Evolutionary conservation across 75 land plant species (phyloP), one percentile per base, ranked within the genome.

Genomic region (Selaginella moellendorffii): DNA sequence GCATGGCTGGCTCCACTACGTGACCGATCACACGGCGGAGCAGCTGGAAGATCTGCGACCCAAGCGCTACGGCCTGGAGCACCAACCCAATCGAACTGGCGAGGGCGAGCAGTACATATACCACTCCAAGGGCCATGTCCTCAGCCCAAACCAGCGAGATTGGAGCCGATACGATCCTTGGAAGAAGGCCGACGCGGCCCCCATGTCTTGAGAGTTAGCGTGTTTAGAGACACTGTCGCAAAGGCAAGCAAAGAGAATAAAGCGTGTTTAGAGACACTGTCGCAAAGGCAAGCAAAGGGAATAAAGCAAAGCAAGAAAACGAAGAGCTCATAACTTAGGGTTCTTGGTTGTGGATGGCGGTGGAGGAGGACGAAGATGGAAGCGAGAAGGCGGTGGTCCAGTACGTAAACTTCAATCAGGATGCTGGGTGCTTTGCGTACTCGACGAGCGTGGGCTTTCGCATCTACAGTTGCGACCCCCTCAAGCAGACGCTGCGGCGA

Each of bases 1-100:
- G 98, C 98, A 93, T 79, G 96, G 98, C 17, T 93, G 96, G 98
- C 87, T 93, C 23, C 98, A 93, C 62, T 68, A 54, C 79, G 80
- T 93, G 54, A 93, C 96, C 59, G 96, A 93, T 71, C 87, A 72
- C 68, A 80, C 83, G 18, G 61, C 80, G 27, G 80, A 78, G 30
- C 73, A 91, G 97, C 79, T 91, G 20, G 70, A 85, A 71, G 77
- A 76, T 79, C 64, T 88, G 61, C 87, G 84, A 28, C 97, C 97
- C 1, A 75, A 70, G 28, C 80, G 97, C 56, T 88, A 91, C 67
- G 95, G 86, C n/a, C 52, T 76, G 63, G 81, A 82, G 30, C 97
- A 91, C 75, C 72, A 54, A 68, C 71, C 82, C 62, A 91, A 91
- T 62, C 67, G 80, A 29, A 75, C 95, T 52, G 97, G 95, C 2